Conservation (phyloP, 176 grass and related monocot species). For the Microstegium vimineum region DNA sequence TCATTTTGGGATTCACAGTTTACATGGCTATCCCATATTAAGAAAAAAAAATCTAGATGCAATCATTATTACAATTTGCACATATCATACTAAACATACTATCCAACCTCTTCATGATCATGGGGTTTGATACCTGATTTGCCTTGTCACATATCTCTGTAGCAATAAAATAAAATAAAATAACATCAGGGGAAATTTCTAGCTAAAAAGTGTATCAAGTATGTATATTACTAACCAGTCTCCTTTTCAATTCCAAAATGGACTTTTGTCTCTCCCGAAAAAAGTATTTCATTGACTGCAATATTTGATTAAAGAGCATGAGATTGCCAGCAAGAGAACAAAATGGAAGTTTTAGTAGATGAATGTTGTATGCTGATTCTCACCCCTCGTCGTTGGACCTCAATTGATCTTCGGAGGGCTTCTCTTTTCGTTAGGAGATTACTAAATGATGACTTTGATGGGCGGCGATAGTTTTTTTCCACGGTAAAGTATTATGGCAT, state of each 20-base stretch:
- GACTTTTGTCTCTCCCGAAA: constrained; percentile 48
- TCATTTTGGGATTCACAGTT: not conserved
- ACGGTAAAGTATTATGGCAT: constrained; percentile 89
- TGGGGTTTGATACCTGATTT: constrained; percentile 33
- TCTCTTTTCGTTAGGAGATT: constrained; percentile 82
- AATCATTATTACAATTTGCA: not conserved
- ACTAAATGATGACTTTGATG: constrained; percentile 47
- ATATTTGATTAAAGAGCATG: constrained; percentile 4
- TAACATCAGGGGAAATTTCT: not conserved
- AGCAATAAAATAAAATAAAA: not conserved
- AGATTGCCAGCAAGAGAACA: not conserved
- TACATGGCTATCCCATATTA: not conserved
- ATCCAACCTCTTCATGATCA: not conserved
- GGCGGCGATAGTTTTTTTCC: constrained; percentile 74
- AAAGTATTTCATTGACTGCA: constrained; percentile 83
- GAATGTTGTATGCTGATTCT: not conserved
- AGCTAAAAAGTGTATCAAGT: not conserved
- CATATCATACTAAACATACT: not conserved
- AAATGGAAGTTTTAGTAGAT: not conserved
- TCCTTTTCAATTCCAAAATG: constrained; percentile 57
- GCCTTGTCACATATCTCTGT: constrained; percentile 29
- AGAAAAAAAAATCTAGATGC: not conserved
- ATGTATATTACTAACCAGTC: constrained; percentile 49
- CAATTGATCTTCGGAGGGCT: constrained; percentile 73
- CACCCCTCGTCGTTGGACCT: constrained; percentile 81